Conservation (phyloP, 495 filamentous ascomycete genomes). For the Penicillium riverlandense region DNA sequence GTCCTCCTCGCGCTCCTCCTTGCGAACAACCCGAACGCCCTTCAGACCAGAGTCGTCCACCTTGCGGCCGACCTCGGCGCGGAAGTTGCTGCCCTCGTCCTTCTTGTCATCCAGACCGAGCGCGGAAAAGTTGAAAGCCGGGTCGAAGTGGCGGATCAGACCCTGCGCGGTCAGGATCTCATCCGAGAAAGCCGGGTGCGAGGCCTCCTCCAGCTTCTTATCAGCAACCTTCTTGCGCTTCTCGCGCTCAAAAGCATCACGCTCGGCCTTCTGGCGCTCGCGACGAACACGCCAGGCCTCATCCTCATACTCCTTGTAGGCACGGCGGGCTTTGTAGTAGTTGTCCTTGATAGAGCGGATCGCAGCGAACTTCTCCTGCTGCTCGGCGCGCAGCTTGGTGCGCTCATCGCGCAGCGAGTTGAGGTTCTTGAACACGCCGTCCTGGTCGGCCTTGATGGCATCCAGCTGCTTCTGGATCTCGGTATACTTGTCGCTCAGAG, state of each 20-base stretch:
- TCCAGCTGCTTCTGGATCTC: conserved; percentile 81
- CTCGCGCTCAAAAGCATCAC: conserved; percentile 63
- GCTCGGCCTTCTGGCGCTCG: conserved; percentile 73
- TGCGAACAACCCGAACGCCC: conserved; percentile 69
- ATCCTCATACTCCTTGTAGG: conserved; percentile 71
- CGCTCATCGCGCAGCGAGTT: conserved; percentile 84
- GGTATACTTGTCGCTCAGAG: conserved; percentile 75
- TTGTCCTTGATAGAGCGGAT: conserved; percentile 81
- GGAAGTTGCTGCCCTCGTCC: conserved; percentile 60
- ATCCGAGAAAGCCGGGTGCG: conserved; percentile 77
- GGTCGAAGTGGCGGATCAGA: conserved; percentile 86
- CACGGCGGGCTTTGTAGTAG: conserved; percentile 70
- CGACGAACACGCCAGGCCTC: conserved; percentile 65
- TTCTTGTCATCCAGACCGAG: conserved; percentile 52
- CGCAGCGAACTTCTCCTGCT: conserved; percentile 72
- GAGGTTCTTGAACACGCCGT: conserved; percentile 77
- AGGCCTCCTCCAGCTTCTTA: conserved; percentile 85
- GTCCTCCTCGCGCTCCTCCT: conserved; percentile 78
- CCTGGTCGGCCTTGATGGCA: conserved; percentile 80
- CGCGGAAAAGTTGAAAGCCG: conserved; percentile 58
- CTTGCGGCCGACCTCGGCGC: conserved; percentile 70
- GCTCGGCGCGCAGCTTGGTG: conserved; percentile 69
- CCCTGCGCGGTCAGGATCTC: conserved; percentile 83
- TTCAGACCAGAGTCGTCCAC: conserved; percentile 72
- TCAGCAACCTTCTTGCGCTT: conserved; percentile 76